Conservation (phyloP, 331 rosid species). For the Saraca asoca region DNA sequence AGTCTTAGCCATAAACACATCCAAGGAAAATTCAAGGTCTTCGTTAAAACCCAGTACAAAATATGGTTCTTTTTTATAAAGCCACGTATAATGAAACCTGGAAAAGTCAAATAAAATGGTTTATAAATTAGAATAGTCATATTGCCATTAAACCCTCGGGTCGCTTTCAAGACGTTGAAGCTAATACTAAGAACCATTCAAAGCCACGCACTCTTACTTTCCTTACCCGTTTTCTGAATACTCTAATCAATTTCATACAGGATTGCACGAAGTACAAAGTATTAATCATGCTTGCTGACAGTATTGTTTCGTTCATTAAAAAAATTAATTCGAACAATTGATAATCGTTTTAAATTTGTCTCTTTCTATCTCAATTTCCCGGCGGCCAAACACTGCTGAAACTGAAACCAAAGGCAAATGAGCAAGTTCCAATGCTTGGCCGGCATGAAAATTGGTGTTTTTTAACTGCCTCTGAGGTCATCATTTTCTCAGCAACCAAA, state of each 20-base stretch:
- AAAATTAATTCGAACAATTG: not conserved
- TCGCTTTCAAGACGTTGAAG: constrained; percentile 21
- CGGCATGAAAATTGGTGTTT: too few relatives aligned
- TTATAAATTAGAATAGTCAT: not conserved
- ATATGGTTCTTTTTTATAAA: constrained; percentile 36
- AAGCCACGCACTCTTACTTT: not conserved
- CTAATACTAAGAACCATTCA: not conserved
- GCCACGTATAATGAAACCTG: not conserved
- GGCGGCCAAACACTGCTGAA: constrained; percentile 18
- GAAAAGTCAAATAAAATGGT: not conserved
- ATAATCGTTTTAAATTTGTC: not conserved
- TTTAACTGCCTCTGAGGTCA: too few relatives aligned
- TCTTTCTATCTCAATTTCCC: constrained; percentile 7
- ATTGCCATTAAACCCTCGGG: constrained; percentile 5
- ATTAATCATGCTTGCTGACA: not conserved
- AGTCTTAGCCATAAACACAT: constrained; percentile 1
- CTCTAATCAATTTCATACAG: not conserved
- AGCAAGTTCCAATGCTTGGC: not conserved
- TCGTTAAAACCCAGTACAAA: constrained; percentile 20
- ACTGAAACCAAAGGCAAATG: not conserved
- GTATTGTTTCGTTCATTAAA: not conserved
- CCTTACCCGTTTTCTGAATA: too few relatives aligned
- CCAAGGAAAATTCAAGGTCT: constrained; percentile 9
- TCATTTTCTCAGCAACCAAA: too few relatives aligned
- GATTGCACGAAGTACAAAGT: not conserved